A percentile compares a stretch with the other conserved stretches of the same genome.
Conservation (phyloP, 2,329 filamentous ascomycete species). For the Raffaelea albimanens region DNA sequence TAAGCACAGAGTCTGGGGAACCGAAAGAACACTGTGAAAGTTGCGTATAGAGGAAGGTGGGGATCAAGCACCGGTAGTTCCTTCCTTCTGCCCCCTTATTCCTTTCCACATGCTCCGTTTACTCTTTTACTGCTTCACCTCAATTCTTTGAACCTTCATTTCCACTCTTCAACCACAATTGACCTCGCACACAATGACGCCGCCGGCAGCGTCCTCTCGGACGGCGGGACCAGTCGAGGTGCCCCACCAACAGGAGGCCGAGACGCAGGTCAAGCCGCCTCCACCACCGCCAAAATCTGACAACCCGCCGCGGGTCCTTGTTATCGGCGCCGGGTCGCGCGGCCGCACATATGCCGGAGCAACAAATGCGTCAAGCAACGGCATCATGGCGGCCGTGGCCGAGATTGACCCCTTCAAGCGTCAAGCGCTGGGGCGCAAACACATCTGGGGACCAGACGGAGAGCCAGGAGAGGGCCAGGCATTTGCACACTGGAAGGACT, state of each 20-base stretch:
- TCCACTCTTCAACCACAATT: no score
- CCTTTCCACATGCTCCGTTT: no score
- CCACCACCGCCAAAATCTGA: conserved; percentile 34
- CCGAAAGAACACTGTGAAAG: no score
- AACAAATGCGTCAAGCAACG: conserved; percentile 54
- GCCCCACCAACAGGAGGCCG: conserved; percentile 1
- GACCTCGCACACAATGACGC: no score
- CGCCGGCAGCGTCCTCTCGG: neutral
- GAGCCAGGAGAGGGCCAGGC: conserved; percentile 50
- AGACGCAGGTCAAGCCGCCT: conserved; percentile 17
- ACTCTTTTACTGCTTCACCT: no score
- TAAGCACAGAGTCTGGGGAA: no score
- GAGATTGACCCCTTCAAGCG: conserved; percentile 77
- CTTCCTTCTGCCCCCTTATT: no score
- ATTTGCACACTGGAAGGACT: conserved; percentile 67
- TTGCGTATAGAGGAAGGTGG: no score
- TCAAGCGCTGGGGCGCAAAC: conserved; percentile 55
- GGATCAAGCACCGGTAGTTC: no score
- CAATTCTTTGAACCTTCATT: no score
- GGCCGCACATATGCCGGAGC: conserved; percentile 66
- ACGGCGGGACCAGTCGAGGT: conserved; percentile 12
- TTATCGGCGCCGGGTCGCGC: conserved; percentile 76
- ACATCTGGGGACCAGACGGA: conserved; percentile 55
- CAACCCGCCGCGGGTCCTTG: conserved; percentile 56
- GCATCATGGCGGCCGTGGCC: conserved; percentile 65